Evolutionary conservation across 768 basidiomycete genomes (phyloP), one percentile per base, ranked within the genome.

Genomic region (Tremella yokohamensis): DNA sequence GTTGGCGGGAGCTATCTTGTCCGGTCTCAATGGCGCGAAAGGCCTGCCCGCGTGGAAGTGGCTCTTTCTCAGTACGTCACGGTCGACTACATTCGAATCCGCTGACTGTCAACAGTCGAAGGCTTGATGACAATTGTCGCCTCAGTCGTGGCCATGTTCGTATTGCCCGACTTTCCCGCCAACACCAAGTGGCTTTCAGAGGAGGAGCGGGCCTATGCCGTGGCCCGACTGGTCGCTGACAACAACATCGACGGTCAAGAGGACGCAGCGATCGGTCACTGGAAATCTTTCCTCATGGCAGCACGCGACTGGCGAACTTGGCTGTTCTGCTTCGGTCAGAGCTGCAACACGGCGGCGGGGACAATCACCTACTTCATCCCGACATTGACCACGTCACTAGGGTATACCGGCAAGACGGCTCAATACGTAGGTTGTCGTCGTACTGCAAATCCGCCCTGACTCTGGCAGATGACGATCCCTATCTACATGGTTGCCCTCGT

Each of bases 181-280:
- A 72, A 57, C 18, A 66, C 70, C 3, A 37, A 38, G 12, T 76
- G 72, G 74, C 53, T 76, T 2, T 66, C 63, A 12, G 51, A 62
- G 9, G 65, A 73, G 9, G 74, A 75, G 50, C 52, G 64, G 8
- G 44, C 60, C n/a, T 65, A 73, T 37, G 69, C 68, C 16, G 59
- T 60, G 24, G 53, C 49, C 11, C 54, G 63, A 45, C 57, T 67
- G 4, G 45, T 22, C 8, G 47, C 45, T 13, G 64, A 66, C 26
- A 54, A 56, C 37, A 50, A 60, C 38, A 52, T 44, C 50, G 51
- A 54, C 18, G 29, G 54, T n/a, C 47, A 52, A n/a, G 59, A 52
- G 11, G 58, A 54, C 15, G 37, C 54, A 13, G 54, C 44, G 19
- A 44, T 60, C 25, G 53, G 54, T n/a, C 53, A 60, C 18, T 42